Evolutionary conservation across 129 eudicot species (phyloP), one percentile per base, ranked within the genome.

Genomic region (Lactuca saligna): DNA sequence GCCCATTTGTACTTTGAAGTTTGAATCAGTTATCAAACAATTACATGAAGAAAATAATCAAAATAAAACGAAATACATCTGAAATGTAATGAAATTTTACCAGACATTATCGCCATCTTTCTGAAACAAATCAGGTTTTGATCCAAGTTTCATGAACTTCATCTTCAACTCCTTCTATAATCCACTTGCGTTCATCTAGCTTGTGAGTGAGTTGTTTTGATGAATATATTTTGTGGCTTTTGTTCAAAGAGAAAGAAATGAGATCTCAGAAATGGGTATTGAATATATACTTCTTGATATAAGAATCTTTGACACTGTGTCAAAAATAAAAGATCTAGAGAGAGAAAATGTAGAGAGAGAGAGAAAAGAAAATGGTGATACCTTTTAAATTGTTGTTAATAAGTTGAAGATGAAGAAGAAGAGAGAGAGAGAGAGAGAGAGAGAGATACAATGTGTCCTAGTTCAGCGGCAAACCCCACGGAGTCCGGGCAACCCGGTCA

Each of bases 61-160:
- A 17, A 54, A 34, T 16, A 29, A 56, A 75, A 58, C 55, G 42
- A 73, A 82, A 77, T 33, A 41, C 51, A 69, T 39, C 54, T 61
- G 33, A 3, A 42, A 38, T 51, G 33, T 3, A 42, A 38, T 51
- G 46, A 76, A 70, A 73, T 54, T 54, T 83, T 68, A 93, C 99
- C 99, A 83, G 59, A 78, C 80, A 80, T 83, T 80, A 78, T 89
- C 85, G 42, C 84, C 96, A 68, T 94, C 97, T 15, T 78, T 82
- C 76, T 89, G 95, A 81, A 94, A 89, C 14, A 85, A 63, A 83
- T 94, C 97, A 35, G 97, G 91, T 65, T 89, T 94, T 57, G 97
- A 89, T 89, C 99, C 99, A 82, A 94, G 99, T 76, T 94, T 94
- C 99, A 94, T 94, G 60, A 89, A 94, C 96, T 94, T 94, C 99